These are phyloP conservation scores for Mycena pura DNA, from an alignment of 768 basidiomycete genomes.

Conservation along the genomic window DNA sequence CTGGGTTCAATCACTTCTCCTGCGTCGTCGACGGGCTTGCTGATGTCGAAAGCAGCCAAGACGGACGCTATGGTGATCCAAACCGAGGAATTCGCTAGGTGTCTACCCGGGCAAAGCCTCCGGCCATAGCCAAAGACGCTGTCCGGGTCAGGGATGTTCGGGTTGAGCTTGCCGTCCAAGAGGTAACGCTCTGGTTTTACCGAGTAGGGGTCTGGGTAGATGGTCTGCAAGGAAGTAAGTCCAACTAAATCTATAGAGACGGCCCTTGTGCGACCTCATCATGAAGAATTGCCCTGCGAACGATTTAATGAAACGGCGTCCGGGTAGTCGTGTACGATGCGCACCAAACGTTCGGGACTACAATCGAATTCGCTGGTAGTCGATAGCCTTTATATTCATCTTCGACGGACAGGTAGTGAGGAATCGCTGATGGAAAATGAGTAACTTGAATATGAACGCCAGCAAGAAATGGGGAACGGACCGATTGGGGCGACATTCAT, in stretches of 20 bases:
- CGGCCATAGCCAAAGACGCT: constrained; percentile 17
- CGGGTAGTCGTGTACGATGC: background rate
- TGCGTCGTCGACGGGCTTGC: constrained; percentile 1
- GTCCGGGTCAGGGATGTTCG: background rate
- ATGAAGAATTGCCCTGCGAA: constrained; percentile 14
- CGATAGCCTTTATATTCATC: constrained; percentile 37
- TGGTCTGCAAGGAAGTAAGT: background rate
- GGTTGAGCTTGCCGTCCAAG: constrained; percentile 11
- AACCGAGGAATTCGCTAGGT: background rate
- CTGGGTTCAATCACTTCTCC: constrained; percentile 34
- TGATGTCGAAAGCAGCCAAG: constrained; percentile 6
- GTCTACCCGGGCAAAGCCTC: constrained; percentile 24
- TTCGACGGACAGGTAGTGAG: constrained; percentile 19
- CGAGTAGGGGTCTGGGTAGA: constrained; percentile 36
- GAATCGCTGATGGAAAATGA: background rate
- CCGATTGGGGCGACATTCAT: constrained; percentile 42
- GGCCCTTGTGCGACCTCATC: constrained; percentile 5
- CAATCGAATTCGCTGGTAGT: constrained; percentile 37
- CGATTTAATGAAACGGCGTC: background rate
- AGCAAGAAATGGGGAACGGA: constrained; percentile 22
- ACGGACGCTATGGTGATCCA: background rate
- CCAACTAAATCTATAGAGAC: too few species aligned
- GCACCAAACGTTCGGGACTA: constrained; percentile 38
- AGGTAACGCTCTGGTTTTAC: constrained; percentile 40
- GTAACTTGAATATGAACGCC: background rate